Evolutionary conservation across 768 basidiomycete genomes (phyloP), one percentile per base, ranked within the genome.

Genomic region (Termitomyces sp.): DNA sequence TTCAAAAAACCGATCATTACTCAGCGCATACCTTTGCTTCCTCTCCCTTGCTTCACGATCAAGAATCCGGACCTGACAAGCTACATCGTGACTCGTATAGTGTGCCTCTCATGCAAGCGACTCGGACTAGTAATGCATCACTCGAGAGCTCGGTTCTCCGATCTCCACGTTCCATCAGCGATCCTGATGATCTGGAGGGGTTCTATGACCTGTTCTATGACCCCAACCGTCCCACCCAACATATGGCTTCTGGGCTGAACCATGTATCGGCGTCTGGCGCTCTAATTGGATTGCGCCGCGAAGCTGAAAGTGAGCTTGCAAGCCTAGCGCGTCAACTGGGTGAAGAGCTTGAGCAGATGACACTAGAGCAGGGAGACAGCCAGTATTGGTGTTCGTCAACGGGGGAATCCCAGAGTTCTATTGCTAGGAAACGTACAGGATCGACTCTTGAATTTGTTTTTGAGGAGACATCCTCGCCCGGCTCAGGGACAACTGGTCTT

Each of bases 181-280:
- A 75, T 55, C 77, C 80, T 0, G 85, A 86, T 55, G 87, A 90
- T 60, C 74, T 90, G 7, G 86, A 89, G n/a, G 77, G 81, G 11
- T 91, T 87, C 73, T 82, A 81, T 37, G 86, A 90, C 63, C 73
- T 92, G 8, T 91, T 91, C 69, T 90, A 87, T 66, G 75, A 74
- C 41, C 86, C 86, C 6, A 68, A 62, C 51, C 59, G 41, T 31
- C 52, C 52, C 25, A 38, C 54, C 35, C 40, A 43, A 59, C 62
- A 57, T 58, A 62, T 63, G 49, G 32, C 53, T 8, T 54, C 57
- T 2, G 62, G 43, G 56, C 62, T 17, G n/a, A 47, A 25, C 12
- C 4, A 41, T 37, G 31, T 50, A 29, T 59, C 60, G n/a, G 25
- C 31, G 38, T 62, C 75, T 10, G 63, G 65, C 43, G 58, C 64